Percentiles rank a stretch among this genome's conserved stretches.
phyloP scores from a whole-genome alignment of 495 filamentous ascomycete genomes.

The Neurospora pannonica region DNA sequence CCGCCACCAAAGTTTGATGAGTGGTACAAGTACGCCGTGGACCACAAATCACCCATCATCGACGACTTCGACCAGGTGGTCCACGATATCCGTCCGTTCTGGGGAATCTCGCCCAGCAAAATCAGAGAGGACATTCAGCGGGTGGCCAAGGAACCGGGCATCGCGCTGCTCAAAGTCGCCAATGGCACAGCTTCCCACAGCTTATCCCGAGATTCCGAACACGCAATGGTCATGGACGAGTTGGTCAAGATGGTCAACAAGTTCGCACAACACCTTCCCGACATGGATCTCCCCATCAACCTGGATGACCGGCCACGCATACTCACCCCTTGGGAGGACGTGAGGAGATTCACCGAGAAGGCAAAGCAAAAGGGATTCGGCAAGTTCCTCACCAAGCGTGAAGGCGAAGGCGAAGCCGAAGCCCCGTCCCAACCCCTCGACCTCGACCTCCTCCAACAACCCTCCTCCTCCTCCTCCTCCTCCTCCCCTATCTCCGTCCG shows the following conservation, averaged over 20 bases:
- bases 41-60: conserved; percentile 53
- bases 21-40: conserved; percentile 66
- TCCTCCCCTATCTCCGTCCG: conserved; percentile 21
- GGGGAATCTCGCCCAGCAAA: conserved; percentile 52
- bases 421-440: neutral
- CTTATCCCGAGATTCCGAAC: conserved; percentile 30
- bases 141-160: conserved; percentile 27
- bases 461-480: too few species aligned
- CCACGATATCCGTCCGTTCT: conserved; percentile 62
- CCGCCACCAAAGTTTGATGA: conserved; percentile 58
- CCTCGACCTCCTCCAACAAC: neutral
- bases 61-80: conserved; percentile 72
- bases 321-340: conserved; percentile 57
- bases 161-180: conserved; percentile 34
- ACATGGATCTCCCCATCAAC: conserved; percentile 78
- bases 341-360: conserved; percentile 28
- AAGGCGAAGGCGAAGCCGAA: neutral
- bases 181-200: conserved; percentile 40
- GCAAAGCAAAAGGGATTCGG: conserved; percentile 20
- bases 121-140: conserved; percentile 39
- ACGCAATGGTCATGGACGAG: conserved; percentile 49
- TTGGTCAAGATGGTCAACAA: conserved; percentile 55
- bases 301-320: conserved; percentile 69
- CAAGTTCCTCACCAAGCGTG: conserved; percentile 24
- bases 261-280: conserved; percentile 61